Evolutionary conservation across 2,329 filamentous ascomycete species (phyloP), one percentile per base, ranked within the genome.

Genomic region (Anisogramma anomala): DNA sequence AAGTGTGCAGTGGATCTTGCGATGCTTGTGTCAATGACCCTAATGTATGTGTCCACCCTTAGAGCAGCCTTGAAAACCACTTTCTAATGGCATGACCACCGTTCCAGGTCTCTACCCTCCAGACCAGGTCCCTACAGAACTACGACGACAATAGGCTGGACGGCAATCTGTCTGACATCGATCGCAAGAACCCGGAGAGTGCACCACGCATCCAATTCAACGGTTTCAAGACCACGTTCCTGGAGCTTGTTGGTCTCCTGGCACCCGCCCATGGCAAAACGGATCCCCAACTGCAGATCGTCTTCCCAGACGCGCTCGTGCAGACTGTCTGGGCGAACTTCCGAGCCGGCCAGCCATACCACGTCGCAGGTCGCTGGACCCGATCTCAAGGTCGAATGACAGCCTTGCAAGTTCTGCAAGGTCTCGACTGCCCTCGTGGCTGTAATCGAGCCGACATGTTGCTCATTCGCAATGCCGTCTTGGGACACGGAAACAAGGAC

Each of bases 1-100:
- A 3, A 6, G 42, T 39, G 20, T 36, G 45, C 15, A 15, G 25
- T 7, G 48, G 48, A 7, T 43, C 35, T 19, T 48, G 48, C 18
- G 33, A 34, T 4, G 25, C 33, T 23, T 49, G 48, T 15, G 37
- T 38, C 19, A 9, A 34, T 2, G 20, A 10, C 18, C 33, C 32
- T 32, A 43, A 37, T 39, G 47, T 47, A 15, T 35, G 41, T 41
- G n/a, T n/a, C n/a, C 14, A 10, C 27, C 25, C 13, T 14, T 9
- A 6, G 14, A 13, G 9, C 30, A 19, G 10, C 13, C 5, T 13
- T 11, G 6, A 2, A 6, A 15, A 27, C 2, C n/a, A 30, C 4
- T 17, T 10, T 9, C 36, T 42, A 9, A 42, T 17, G 6, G 2
- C 1, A 8, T n/a, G n/a, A n/a, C n/a, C n/a, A n/a, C n/a, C n/a